Evolutionary conservation across 768 basidiomycete species (phyloP).

Genomic region (Boletus huronensis): DNA sequence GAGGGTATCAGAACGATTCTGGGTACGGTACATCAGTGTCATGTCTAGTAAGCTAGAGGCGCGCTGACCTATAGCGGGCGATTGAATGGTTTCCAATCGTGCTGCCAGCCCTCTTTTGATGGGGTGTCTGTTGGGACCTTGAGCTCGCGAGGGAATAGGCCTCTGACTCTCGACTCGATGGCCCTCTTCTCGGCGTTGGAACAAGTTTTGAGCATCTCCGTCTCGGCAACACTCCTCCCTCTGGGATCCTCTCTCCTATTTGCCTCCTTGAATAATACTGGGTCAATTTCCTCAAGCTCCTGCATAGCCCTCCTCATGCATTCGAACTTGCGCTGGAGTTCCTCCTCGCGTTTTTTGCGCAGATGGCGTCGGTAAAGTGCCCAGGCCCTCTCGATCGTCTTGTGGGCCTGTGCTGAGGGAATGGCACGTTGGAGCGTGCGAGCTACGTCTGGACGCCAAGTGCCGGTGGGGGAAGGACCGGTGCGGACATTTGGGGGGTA

Average conservation of each 20-base stretch:
- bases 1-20: neutral
- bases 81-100: slow-evolving; percentile 74
- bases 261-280: slow-evolving; percentile 63
- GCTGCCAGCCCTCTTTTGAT: slow-evolving; percentile 76
- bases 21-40: neutral
- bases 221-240: slow-evolving; percentile 52
- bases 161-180: slow-evolving; percentile 72
- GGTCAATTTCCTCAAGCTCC: slow-evolving; percentile 52
- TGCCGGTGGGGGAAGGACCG: slow-evolving; percentile 70
- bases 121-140: slow-evolving; percentile 85
- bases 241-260: slow-evolving; percentile 76
- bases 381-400: slow-evolving; percentile 92
- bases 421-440: slow-evolving; percentile 79
- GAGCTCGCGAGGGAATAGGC: slow-evolving; percentile 84
- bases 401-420: slow-evolving; percentile 83
- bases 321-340: slow-evolving; percentile 72
- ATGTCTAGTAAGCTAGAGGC: neutral
- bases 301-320: slow-evolving; percentile 86
- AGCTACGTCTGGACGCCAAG: slow-evolving; percentile 79
- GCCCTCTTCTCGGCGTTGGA: slow-evolving; percentile 65
- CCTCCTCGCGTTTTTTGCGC: slow-evolving; percentile 64
- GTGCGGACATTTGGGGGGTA: slow-evolving; percentile 77
- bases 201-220: slow-evolving; percentile 56
- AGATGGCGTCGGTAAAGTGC: slow-evolving; percentile 72
- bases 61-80: slow-evolving; percentile 39